Percentiles rank a stretch among this genome's conserved stretches.
These are phyloP conservation scores for Colletotrichum lentis DNA, from an alignment of 2,329 filamentous ascomycete species.

Conservation along the genomic window DNA sequence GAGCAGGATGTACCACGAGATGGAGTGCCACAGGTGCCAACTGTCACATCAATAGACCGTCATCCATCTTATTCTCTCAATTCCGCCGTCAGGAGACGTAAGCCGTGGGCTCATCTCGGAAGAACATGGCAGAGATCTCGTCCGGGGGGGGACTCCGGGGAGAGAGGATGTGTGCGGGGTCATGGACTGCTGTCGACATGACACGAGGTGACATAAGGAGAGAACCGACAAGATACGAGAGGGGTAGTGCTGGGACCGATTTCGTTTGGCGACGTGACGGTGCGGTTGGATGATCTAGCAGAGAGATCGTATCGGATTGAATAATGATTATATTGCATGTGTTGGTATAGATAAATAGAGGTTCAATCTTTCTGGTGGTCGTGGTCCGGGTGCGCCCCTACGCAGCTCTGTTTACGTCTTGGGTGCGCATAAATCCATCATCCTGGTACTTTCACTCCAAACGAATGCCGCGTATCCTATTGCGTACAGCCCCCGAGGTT, in stretches of 20 bases:
- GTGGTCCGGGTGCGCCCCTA: neutral
- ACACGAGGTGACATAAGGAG: neutral
- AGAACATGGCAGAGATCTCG: neutral
- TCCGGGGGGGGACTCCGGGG: neutral
- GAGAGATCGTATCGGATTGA: too few species aligned
- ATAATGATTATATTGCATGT: neutral
- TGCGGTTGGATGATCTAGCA: neutral
- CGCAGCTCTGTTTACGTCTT: too few species aligned
- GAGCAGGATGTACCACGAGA: neutral
- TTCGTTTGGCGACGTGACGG: too few species aligned
- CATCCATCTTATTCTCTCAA: neutral
- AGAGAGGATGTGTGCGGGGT: neutral
- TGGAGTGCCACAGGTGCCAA: too few species aligned
- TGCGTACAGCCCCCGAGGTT: neutral
- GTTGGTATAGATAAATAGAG: neutral
- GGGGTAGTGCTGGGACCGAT: neutral
- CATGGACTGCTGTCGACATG: neutral
- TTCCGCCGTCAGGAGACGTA: neutral
- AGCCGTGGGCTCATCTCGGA: neutral
- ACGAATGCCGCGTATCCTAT: neutral
- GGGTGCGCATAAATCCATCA: neutral
- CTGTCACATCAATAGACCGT: neutral
- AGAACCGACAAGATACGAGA: neutral
- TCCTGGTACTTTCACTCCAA: neutral
- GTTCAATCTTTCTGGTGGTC: neutral